Base-by-base conservation (phyloP, 2,329 filamentous ascomycete genomes). In the Calonectria multiphialidica region DNA sequence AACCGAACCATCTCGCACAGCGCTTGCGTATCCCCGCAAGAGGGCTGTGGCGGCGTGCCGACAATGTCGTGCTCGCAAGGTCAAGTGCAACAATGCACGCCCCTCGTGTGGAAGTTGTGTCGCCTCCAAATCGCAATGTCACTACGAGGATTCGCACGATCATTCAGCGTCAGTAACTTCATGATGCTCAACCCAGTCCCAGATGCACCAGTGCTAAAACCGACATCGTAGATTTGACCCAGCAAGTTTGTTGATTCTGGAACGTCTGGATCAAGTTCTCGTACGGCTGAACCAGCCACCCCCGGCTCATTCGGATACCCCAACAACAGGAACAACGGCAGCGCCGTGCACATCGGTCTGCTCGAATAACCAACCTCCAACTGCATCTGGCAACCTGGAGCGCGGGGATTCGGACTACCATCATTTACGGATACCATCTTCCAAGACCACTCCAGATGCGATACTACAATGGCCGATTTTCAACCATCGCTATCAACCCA, bases 71-170 rank as follows among this genome's bases (percentile, higher is more conserved):
- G 66, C 61, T 25, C 59, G 70, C 25, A 72, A 72, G 61, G 45
- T 72, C 42, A 72, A 72, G 23, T 72, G 70, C 50, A 72, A 72
- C 45, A 72, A 72, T 53, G 44, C 66, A 9, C 61, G 70, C 3
- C 70, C 70, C 9, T 12, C 45, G 13, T 72, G 70, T n/a, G 70
- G 70, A 8, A 72, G 55, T 30, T 72, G 70, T 30, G n/a, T 35
- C 16, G 62, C 68, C 5, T 66, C 68, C 25, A 53, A 64, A 25
- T 63, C 66, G 7, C 59, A 44, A 5, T 64, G 66, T 35, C 37
- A 50, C 4, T 69, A 69, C 13, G 66, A 69, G 6, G 66, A 69
- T 25, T 28, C 45, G 7, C 59, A 64, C 8, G 66, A 69, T 35
- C 66, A 64, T 16, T 69, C 66, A 45, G 25, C 57, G 66, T 69